A percentile compares a stretch with the other conserved stretches of the same genome.
phyloP scores from a whole-genome alignment of 805 yeast species.

The Kodamaea restingae region DNA sequence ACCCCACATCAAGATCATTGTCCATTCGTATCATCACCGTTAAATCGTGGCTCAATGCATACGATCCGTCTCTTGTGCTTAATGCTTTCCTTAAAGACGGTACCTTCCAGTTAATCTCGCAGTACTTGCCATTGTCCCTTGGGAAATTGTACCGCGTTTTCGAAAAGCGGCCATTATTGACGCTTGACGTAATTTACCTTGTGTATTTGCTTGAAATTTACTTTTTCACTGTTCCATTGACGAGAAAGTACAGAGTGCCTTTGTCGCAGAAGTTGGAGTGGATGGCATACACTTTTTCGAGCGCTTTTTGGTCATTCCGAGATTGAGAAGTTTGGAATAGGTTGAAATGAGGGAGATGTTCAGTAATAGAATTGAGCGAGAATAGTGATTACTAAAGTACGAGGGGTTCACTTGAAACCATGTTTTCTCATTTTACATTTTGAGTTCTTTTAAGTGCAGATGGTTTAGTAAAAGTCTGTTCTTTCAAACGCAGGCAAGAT shows the following conservation, averaged over 20 bases:
- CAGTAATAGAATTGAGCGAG: conserved; percentile 13
- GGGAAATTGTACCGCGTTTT: conserved; percentile 4
- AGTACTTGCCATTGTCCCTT: conserved; percentile 16
- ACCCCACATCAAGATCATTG: conserved; percentile 32
- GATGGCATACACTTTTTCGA: conserved; percentile 52
- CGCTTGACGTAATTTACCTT: conserved; percentile 24
- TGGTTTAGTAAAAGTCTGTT: too few relatives aligned
- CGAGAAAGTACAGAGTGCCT: conserved; percentile 61
- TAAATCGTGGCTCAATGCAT: conserved; percentile 16
- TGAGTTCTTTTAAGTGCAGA: too few relatives aligned
- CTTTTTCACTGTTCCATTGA: conserved; percentile 44
- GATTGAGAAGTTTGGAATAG: conserved; percentile 39
- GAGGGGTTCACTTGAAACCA: conserved; percentile 5
- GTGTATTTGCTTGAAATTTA: conserved; percentile 53
- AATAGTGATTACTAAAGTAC: conserved; percentile 25
- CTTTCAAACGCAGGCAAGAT: too few relatives aligned
- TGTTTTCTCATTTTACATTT: too few relatives aligned
- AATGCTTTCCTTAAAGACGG: conserved; percentile 17
- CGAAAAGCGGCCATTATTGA: conserved; percentile 5
- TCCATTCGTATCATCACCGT: conserved; percentile 3
- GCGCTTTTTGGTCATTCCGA: conserved; percentile 50
- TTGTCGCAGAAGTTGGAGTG: conserved; percentile 46
- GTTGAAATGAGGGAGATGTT: conserved; percentile 9
- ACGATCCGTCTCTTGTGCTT: conserved; percentile 21
- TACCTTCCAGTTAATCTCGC: conserved; percentile 12